Conservation (phyloP, 495 filamentous ascomycete species). For the Hyaloscypha variabilis region DNA sequence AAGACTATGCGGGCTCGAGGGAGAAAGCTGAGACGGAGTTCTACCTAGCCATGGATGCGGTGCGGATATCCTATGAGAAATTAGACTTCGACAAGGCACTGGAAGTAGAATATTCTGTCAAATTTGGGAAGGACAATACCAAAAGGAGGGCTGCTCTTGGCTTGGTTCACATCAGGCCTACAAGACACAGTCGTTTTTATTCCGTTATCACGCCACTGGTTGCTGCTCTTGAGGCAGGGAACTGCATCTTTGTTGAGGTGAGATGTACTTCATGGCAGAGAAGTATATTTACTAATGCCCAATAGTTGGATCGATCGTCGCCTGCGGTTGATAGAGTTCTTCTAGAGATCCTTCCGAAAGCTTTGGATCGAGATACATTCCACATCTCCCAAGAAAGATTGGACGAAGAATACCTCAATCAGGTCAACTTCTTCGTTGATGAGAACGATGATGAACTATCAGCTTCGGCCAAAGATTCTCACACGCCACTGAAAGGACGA, state of each 20-base stretch:
- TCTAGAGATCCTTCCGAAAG: neutral
- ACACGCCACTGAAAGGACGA: neutral
- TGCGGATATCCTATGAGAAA: slow-evolving; percentile 11
- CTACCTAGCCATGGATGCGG: slow-evolving; percentile 16
- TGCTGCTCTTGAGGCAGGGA: slow-evolving; percentile 24
- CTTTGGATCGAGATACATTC: slow-evolving; percentile 24
- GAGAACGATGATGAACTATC: neutral
- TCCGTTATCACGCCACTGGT: slow-evolving; percentile 16
- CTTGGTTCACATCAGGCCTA: slow-evolving; percentile 15
- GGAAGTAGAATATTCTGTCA: slow-evolving; percentile 24
- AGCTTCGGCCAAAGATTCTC: neutral
- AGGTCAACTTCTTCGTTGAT: neutral
- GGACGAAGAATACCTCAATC: neutral
- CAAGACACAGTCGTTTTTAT: slow-evolving; percentile 21
- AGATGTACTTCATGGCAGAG: neutral
- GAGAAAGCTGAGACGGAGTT: slow-evolving; percentile 19
- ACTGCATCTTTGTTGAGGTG: slow-evolving; percentile 27
- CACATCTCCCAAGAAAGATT: neutral
- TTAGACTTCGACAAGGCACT: slow-evolving; percentile 27
- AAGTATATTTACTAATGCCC: neutral
- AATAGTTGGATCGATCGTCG: slow-evolving; percentile 3
- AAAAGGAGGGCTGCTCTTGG: slow-evolving; percentile 17
- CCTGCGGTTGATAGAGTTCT: neutral
- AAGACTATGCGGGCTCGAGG: neutral
- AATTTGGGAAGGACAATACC: slow-evolving; percentile 20